Base-by-base conservation (phyloP, 495 filamentous ascomycete genomes). In the Usnea hakonensis region DNA sequence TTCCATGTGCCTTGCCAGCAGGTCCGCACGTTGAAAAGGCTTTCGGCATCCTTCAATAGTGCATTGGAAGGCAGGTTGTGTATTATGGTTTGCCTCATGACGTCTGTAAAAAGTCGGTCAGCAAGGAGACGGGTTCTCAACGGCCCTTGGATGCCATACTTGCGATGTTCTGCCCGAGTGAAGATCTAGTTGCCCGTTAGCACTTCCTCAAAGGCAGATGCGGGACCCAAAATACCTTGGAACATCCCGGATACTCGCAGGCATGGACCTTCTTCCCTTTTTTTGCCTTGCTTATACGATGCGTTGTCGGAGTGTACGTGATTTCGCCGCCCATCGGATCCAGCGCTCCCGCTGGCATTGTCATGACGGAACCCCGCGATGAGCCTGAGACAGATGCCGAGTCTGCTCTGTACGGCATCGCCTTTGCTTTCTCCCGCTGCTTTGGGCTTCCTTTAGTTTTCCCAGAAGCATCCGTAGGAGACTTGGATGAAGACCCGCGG, bases 11-110 rank as follows among this genome's bases (percentile, higher is more conserved):
- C 91, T 85, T 33, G 81, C 77, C 35, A 95, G 78, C 30, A 96
- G 75, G 73, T 96, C 91, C 17, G 83, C 77, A 37, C 91, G 84
- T 68, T 90, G 87, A 71, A 96, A 96, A 16, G 85, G 81, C 71
- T 86, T 90, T 21, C 84, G 85, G 73, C 91, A 96, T 48, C 83
- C 81, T 41, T 79, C 73, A 55, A 85, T 78, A 10, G 81, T 79
- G 72, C 91, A 95, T 33, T 79, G 79, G 67, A 81, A 87, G 14
- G 83, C 77, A 36, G 89, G 85, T 62, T 84, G 78, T 23, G 82
- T 81, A 68, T 86, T 85, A 76, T 96, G 91, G 72, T 92, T 92
- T 55, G 92, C 75, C 72, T 95, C 88, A 75, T 96, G 91, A 55
- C 90, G 90, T 73, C 90, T 91, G 58, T 38, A 68, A 32, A n/a